Evolutionary conservation across 2,329 filamentous ascomycete genomes (phyloP).

Genomic region (Fusarium protoensiforme): DNA sequence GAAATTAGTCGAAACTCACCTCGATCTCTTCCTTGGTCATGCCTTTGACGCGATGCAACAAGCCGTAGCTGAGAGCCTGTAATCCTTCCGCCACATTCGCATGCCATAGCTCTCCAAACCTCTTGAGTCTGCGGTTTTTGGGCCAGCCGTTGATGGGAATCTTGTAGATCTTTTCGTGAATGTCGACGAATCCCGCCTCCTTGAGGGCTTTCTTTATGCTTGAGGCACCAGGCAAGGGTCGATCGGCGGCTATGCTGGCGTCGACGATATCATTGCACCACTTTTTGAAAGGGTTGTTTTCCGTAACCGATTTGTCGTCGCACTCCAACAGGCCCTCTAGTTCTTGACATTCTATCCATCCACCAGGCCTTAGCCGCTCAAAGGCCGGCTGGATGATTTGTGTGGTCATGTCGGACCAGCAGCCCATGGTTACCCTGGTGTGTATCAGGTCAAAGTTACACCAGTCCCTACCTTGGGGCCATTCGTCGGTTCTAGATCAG

Average conservation of each 20-base stretch:
- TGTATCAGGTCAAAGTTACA: slow-evolving; percentile 11
- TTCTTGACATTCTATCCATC: slow-evolving; percentile 8
- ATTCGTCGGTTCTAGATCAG: not conserved
- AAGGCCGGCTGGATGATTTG: slow-evolving; percentile 10
- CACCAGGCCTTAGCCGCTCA: slow-evolving; percentile 2
- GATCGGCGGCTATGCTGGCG: slow-evolving; percentile 1
- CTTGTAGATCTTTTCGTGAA: slow-evolving; percentile 11
- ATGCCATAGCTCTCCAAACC: slow-evolving; percentile 5
- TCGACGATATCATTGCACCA: slow-evolving; percentile 9
- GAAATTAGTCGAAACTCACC: not conserved
- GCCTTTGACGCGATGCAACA: slow-evolving; percentile 2
- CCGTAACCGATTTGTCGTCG: not conserved
- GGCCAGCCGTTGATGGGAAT: slow-evolving; percentile 10
- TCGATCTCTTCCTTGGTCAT: slow-evolving; percentile 9
- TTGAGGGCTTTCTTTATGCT: slow-evolving; percentile 1
- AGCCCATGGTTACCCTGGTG: slow-evolving; percentile 1
- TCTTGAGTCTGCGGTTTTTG: slow-evolving; percentile 13
- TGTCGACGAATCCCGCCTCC: slow-evolving; percentile 1
- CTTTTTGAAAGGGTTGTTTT: slow-evolving; percentile 2
- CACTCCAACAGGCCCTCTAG: slow-evolving; percentile 2
- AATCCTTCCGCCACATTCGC: not conserved
- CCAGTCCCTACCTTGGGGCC: slow-evolving; percentile 10
- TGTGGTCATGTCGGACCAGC: slow-evolving; percentile 3
- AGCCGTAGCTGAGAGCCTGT: slow-evolving; percentile 6
- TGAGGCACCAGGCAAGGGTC: not conserved